phyloP scores from a whole-genome alignment of 2,329 filamentous ascomycete genomes.

The Colletotrichum sublineola region DNA sequence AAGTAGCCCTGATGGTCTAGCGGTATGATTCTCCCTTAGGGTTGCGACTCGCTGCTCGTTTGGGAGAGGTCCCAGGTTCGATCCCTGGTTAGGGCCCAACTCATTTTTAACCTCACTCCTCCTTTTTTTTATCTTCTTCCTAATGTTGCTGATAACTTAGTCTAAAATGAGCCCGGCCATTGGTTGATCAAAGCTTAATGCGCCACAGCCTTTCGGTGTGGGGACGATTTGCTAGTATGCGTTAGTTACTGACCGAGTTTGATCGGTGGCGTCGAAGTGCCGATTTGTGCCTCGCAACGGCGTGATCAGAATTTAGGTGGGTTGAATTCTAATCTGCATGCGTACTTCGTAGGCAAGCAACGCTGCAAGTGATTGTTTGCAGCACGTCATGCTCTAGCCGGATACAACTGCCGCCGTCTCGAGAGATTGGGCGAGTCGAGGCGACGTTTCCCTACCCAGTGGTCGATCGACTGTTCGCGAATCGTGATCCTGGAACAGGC shows the following conservation, averaged over 20 bases:
- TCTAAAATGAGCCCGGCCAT: neutral
- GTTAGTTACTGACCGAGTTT: too few species aligned
- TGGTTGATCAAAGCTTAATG: neutral
- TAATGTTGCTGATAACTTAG: neutral
- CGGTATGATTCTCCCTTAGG: constrained; percentile 42
- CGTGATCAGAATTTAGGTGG: neutral
- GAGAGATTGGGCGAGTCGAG: neutral
- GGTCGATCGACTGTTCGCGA: neutral
- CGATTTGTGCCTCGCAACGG: neutral
- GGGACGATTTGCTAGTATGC: neutral
- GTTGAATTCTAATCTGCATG: neutral
- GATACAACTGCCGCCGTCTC: neutral
- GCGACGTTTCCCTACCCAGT: neutral
- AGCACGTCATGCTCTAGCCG: neutral
- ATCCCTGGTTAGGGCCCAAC: constrained; percentile 36
- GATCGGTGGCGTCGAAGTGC: neutral
- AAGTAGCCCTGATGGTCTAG: constrained; percentile 38
- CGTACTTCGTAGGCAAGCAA: neutral
- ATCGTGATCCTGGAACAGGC: constrained; percentile 6
- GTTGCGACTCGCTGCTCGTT: neutral
- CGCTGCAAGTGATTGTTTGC: neutral
- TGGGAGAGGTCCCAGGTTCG: constrained; percentile 42
- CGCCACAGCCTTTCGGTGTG: neutral
- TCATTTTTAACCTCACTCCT: rapidly evolving
- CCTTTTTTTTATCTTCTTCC: too few species aligned